Conservation (phyloP, 169 alveolate genomes). For the Plasmodium vivax region DNA sequence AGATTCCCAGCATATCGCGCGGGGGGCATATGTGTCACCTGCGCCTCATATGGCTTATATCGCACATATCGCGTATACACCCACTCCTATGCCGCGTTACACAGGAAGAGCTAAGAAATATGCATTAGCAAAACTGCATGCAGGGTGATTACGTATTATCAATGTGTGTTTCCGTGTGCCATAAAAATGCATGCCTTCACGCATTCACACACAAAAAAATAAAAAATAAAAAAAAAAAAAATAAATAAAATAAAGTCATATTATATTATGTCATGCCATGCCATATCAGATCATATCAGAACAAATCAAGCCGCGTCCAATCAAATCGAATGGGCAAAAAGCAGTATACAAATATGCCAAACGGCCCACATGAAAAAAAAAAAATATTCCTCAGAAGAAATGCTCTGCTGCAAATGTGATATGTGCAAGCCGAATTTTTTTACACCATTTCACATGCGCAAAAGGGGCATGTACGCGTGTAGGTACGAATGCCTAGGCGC, state of each 20-base stretch:
- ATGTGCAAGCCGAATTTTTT: background rate
- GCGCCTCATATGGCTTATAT: background rate
- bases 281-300: background rate
- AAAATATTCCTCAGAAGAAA: slow-evolving; percentile 4
- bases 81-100: background rate
- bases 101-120: background rate
- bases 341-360: background rate
- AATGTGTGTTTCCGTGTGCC: slow-evolving; percentile 63
- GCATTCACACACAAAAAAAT: background rate
- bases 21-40: background rate
- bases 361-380: background rate
- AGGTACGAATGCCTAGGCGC: background rate
- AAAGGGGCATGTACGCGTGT: background rate
- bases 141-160: slow-evolving; percentile 20
- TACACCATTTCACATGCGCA: background rate
- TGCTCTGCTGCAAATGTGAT: slow-evolving; percentile 19
- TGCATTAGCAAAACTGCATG: slow-evolving; percentile 29
- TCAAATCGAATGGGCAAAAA: background rate
- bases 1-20: background rate
- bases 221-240: background rate
- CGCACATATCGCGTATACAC: background rate
- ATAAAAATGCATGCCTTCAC: slow-evolving; percentile 32
- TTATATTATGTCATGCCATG: background rate
- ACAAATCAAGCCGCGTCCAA: background rate
- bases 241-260: background rate